These are phyloP conservation scores for Gilbertella persicaria DNA, from an alignment of 371 early-diverging fungal genomes.

Conservation along the genomic window DNA sequence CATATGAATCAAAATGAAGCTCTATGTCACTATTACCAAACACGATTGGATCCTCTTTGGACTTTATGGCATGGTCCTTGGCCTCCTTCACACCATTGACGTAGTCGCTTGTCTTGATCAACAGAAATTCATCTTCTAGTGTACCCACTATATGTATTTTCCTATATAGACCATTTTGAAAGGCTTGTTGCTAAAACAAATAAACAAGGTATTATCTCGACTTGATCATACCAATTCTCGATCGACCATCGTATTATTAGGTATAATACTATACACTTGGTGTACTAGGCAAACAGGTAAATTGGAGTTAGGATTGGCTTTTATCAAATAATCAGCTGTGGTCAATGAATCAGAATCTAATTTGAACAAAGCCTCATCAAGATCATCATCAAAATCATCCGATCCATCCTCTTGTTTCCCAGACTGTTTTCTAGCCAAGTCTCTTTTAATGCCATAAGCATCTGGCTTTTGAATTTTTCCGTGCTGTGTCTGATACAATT, in stretches of 20 bases:
- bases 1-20: too few relatives aligned
- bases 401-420: slow-evolving; percentile 2
- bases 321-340: slow-evolving; percentile 37
- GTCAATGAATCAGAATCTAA: slow-evolving; percentile 31
- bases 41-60: background rate
- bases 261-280: slow-evolving; percentile 40
- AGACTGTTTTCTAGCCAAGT: background rate
- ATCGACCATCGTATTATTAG: slow-evolving; percentile 37
- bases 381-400: slow-evolving; percentile 18
- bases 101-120: slow-evolving; percentile 33
- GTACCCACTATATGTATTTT: slow-evolving; percentile 36
- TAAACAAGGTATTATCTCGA: background rate
- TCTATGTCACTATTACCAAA: slow-evolving; percentile 9
- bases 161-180: slow-evolving; percentile 28
- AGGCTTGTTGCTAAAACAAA: slow-evolving; percentile 26
- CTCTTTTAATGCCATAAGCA: slow-evolving; percentile 22
- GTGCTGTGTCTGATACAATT: slow-evolving; percentile 14
- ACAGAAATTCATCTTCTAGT: slow-evolving; percentile 35
- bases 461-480: slow-evolving; percentile 27
- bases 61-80: slow-evolving; percentile 24
- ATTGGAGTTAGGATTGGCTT: slow-evolving; percentile 5
- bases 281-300: slow-evolving; percentile 36
- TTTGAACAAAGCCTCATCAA: slow-evolving; percentile 7
- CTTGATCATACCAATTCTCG: slow-evolving; percentile 34
- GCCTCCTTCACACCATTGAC: slow-evolving; percentile 29